These are phyloP conservation scores for Clathrus columnatus DNA, from an alignment of 768 basidiomycete genomes.

Conservation along the genomic window DNA sequence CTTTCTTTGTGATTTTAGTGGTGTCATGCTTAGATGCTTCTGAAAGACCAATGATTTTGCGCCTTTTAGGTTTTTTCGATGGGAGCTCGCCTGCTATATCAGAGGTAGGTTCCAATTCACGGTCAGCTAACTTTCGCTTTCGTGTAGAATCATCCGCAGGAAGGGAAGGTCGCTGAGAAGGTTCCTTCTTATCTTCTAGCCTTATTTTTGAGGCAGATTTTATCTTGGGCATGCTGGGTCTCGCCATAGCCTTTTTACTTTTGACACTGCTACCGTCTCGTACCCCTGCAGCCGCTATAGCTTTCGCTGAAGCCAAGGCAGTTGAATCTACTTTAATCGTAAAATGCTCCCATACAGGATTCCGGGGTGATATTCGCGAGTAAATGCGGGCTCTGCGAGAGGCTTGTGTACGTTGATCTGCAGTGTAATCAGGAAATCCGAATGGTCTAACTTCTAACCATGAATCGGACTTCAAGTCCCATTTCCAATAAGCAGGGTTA, in stretches of 20 bases:
- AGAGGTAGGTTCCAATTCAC: background rate
- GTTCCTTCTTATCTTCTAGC: slow-evolving; percentile 1
- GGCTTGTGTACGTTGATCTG: slow-evolving; percentile 39
- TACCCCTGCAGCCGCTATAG: slow-evolving; percentile 19
- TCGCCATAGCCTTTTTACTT: background rate
- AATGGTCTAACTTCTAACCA: slow-evolving; percentile 69
- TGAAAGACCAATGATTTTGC: background rate
- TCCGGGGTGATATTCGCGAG: slow-evolving; percentile 48
- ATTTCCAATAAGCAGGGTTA: slow-evolving; percentile 26
- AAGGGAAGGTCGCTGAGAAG: background rate
- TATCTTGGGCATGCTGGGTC: background rate
- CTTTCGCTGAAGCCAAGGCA: background rate
- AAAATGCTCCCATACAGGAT: slow-evolving; percentile 57
- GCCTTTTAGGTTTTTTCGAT: background rate
- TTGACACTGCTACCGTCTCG: slow-evolving; percentile 23
- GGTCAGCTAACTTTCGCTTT: background rate
- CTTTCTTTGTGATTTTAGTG: too few relatives aligned
- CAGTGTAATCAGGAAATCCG: slow-evolving; percentile 45
- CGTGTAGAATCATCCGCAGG: background rate
- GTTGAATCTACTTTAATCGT: slow-evolving; percentile 19
- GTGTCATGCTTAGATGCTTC: background rate
- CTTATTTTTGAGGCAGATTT: background rate
- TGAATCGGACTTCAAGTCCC: slow-evolving; percentile 44
- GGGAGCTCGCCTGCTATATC: slow-evolving; percentile 5
- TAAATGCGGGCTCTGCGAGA: slow-evolving; percentile 41